Evolutionary conservation across 2,329 filamentous ascomycete genomes (phyloP).

Genomic region (Chaetomium strumarium): DNA sequence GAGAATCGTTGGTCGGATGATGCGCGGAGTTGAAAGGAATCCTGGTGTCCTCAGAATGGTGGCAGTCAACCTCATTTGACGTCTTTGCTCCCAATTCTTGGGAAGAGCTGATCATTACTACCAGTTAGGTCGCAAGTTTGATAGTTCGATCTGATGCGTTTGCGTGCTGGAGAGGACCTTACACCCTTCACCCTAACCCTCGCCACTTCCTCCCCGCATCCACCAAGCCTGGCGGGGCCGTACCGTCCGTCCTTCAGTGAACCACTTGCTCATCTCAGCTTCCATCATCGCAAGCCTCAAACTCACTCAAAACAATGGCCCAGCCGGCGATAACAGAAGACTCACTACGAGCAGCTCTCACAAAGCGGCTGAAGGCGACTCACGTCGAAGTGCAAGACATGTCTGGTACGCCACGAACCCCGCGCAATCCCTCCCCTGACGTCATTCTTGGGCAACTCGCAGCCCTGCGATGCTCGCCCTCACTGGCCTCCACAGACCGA

Average conservation of each 20-base stretch:
- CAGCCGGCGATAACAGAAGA: conserved; percentile 65
- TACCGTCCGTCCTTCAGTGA: neutral
- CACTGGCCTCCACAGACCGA: neutral
- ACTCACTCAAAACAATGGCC: conserved; percentile 36
- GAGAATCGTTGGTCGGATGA: neutral
- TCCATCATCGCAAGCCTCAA: neutral
- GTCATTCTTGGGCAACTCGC: conserved; percentile 28
- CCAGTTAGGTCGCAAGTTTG: no score
- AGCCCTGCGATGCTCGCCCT: conserved; percentile 14
- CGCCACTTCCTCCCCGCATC: no score
- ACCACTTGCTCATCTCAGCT: neutral
- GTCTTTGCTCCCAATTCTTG: no score
- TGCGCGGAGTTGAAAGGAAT: conserved; percentile 1
- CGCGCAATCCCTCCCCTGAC: conserved; percentile 17
- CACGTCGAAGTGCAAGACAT: conserved; percentile 88
- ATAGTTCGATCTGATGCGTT: no score
- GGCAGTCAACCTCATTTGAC: conserved; percentile 8
- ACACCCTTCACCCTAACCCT: no score
- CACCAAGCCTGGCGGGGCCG: neutral
- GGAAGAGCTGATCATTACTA: no score
- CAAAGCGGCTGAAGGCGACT: conserved; percentile 62
- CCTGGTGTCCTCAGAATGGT: neutral
- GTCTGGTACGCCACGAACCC: conserved; percentile 84
- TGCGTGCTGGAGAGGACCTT: no score
- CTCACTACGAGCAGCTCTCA: conserved; percentile 62